Evolutionary conservation across 306 rosid genomes (phyloP), one percentile per base, ranked within the genome.

Genomic region (Rosa persica): DNA sequence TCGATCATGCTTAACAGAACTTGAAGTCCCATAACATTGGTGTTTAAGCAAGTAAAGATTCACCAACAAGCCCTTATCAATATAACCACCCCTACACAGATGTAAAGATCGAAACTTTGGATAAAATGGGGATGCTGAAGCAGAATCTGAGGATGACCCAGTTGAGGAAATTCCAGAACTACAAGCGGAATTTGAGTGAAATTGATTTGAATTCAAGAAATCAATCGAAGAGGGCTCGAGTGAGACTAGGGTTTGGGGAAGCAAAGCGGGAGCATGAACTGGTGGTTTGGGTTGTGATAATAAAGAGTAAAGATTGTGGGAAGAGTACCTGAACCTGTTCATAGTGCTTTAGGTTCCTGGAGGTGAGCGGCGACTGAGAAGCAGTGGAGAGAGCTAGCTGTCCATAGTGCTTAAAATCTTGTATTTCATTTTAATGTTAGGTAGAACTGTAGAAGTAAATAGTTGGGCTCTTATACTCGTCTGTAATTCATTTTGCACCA

Each of bases 301-400:
- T 10, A 69, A 57, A 67, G 74, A 82, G 66, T 65, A 49, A 9
- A 82, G 70, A 43, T 30, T 76, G 70, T 8, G 75, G 70, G 47
- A 75, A 78, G 83, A 76, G 87, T 81, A 85, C 89, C 92, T 86
- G 79, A 73, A 67, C 60, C 38, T 83, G 23, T 79, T 57, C 80
- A 76, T 76, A 52, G 66, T 76, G 73, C 17, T 58, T 12, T 5
- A 19, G 36, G 36, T 30, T 30, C 36, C 36, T 36, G 23, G 19
- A 62, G 36, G 46, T 30, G 47, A 74, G n/a, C 74, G 57, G 17
- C 39, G 74, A 76, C 64, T 22, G 72, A 36, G 25, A 55, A 52
- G 27, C 61, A 55, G 62, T 55, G 55, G 12, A n/a, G 12, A n/a
- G 30, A 55, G 13, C 62, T 55, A 55, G 62, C 36, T 23, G 38